Base-by-base conservation (phyloP, 179 eudicot species). In the Silene noctiflora region DNA sequence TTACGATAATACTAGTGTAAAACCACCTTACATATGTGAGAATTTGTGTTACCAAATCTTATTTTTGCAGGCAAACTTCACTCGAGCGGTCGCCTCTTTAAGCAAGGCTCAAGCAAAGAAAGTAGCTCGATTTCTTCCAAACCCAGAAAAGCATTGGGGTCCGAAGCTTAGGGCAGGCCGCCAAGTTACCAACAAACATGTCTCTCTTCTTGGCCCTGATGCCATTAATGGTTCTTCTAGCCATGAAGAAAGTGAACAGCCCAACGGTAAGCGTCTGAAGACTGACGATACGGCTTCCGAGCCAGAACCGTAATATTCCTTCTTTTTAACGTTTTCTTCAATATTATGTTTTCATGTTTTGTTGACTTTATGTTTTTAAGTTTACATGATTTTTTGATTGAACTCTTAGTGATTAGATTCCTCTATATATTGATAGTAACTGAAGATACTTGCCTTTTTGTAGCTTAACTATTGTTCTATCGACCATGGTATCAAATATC, bases 101-200 rank as follows among this genome's bases (percentile, higher is more conserved):
- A 93, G 97, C 95, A 91, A 93, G 85, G 90, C 98, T 35, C 99
- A 96, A 76, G 89, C 92, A 31, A 96, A 96, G 88, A 96, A 93
- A 84, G 97, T 93, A 5, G 98, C 97, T 46, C 87, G 97, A 19
- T 93, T 90, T 76, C 98, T 89, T 62, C 97, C 97, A 0, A 96
- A 96, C 77, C 98, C 98, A 0, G 96, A 96, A 79, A 88, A 85
- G 76, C 87, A 96, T 77, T 96, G 99, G 98, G 98, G 99, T 42
- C 99, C 99, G 0, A 96, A 96, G 84, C 90, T 96, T 16, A 83
- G 96, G 79, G 99, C 97, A 4, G 99, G 99, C 48, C 97, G 98
- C 69, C 81, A 74, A 78, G 81, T 93, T 42, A 93, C 97, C 22
- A 90, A 90, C 86, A 96, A 96, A 79, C 98, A 96, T 51, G 79